Conservation (phyloP, 495 filamentous ascomycete species). For the Thermochaetoides thermophila region DNA sequence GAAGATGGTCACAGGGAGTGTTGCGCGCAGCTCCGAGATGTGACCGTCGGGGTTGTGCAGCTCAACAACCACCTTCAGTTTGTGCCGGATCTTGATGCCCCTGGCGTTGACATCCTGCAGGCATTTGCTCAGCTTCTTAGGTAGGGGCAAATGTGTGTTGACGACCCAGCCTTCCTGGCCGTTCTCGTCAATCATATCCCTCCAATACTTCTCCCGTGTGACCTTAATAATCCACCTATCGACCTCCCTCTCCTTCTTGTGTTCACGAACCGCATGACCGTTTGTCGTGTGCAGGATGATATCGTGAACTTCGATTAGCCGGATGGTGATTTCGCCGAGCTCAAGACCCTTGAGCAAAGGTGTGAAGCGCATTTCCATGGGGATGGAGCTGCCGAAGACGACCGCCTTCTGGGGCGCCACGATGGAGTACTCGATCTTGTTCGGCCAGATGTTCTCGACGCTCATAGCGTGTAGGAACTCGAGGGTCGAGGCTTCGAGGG, state of each 20-base stretch:
- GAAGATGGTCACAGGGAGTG: constrained; percentile 74
- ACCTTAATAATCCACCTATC: constrained; percentile 46
- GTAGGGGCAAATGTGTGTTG: constrained; percentile 51
- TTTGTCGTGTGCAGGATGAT: constrained; percentile 37
- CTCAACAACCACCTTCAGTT: constrained; percentile 70
- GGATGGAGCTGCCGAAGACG: constrained; percentile 72
- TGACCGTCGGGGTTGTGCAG: constrained; percentile 90
- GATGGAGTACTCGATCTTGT: constrained; percentile 88
- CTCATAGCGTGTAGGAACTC: constrained; percentile 81
- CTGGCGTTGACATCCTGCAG: constrained; percentile 72
- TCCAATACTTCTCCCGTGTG: constrained; percentile 39
- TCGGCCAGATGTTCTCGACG: constrained; percentile 88
- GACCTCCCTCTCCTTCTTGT: constrained; percentile 48
- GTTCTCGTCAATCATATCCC: constrained; percentile 57
- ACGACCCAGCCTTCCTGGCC: constrained; percentile 63
- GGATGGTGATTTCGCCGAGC: constrained; percentile 59
- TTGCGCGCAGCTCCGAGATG: constrained; percentile 78
- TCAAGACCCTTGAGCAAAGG: constrained; percentile 76
- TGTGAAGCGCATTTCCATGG: constrained; percentile 64
- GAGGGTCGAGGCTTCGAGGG: constrained; percentile 62
- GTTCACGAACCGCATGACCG: constrained; percentile 37
- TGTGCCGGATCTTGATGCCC: constrained; percentile 78
- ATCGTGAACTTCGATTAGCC: constrained; percentile 66
- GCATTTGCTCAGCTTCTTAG: constrained; percentile 61
- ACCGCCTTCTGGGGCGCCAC: constrained; percentile 79